Percentiles rank a stretch among this genome's conserved stretches.
Evolutionary conservation across 129 eudicot species (phyloP).

Genomic region (Chrysanthemum lavandulifolium): DNA sequence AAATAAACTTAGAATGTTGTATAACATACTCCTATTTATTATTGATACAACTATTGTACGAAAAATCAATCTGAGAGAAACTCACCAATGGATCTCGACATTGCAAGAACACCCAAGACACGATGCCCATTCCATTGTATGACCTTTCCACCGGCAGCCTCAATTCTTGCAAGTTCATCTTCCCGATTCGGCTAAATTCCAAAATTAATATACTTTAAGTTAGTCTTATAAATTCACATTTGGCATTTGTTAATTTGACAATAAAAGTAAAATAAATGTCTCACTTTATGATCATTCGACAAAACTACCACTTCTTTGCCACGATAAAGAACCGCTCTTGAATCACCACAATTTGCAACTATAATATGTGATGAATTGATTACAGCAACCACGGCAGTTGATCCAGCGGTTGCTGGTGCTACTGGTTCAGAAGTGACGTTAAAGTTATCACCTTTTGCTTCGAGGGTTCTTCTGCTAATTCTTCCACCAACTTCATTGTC

Average conservation of each 20-base stretch:
- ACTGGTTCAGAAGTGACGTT: constrained; percentile 40
- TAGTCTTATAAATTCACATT: no score
- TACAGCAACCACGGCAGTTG: constrained; percentile 78
- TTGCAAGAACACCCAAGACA: constrained; percentile 87
- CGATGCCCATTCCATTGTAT: constrained; percentile 92
- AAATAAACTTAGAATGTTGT: neutral
- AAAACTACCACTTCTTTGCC: constrained; percentile 63
- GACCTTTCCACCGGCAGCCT: constrained; percentile 83
- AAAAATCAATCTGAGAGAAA: neutral
- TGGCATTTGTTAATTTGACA: neutral
- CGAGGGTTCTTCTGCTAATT: constrained; percentile 16
- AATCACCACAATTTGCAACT: constrained; percentile 78
- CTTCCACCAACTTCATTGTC: constrained; percentile 77
- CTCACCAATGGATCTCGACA: constrained; percentile 91
- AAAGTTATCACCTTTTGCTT: constrained; percentile 7
- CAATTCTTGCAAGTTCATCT: constrained; percentile 84
- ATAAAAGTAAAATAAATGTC: neutral
- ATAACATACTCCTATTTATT: neutral
- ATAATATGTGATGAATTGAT: constrained; percentile 66
- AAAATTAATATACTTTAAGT: neutral
- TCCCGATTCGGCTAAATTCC: constrained; percentile 65
- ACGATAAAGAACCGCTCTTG: constrained; percentile 79
- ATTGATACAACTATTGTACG: neutral
- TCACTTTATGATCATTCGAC: constrained; percentile 76
- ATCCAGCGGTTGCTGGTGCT: constrained; percentile 72